Base-by-base conservation (phyloP, 2,329 filamentous ascomycete species). In the Xylaria sp. region DNA sequence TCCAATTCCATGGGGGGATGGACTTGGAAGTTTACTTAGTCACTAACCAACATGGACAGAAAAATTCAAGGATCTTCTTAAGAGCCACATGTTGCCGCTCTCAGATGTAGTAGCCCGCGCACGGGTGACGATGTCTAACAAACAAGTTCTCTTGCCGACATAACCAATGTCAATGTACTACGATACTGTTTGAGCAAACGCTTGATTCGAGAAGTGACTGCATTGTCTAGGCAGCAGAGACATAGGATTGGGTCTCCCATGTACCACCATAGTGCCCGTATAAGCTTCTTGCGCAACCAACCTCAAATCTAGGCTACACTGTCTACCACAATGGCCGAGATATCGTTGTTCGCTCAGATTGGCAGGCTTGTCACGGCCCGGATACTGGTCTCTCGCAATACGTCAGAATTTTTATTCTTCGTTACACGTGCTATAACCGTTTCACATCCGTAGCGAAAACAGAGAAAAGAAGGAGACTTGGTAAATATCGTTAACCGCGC, bases 251-350 rank as follows among this genome's bases (percentile, higher is more conserved):
- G 34, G 31, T 58, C 20, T 58, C 56, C 39, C 39, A 3, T 9
- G 56, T 46, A 31, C 41, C 57, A 60, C 57, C 57, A 50, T 25
- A 37, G 18, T 23, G 7, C 18, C 28, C 57, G 28, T 60, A 50
- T 31, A 60, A 48, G 28, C 25, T 60, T 60, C 41, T 50, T 60
- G 44, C n/a, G 28, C 25, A 31, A 60, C 28, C 44, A 10, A 60
- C 4, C 57, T 13, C 39, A n/a, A 13, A 46, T 46, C 25, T 46
- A 31, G 13, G 55, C 37, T 44, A 44, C 55, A 57, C 34, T 13
- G 20, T 23, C 37, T 25, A 13, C 37, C 7, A 10, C 9, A 39
- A 28, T 20, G 37, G 56, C 39, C 23, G 37, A 46, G n/a, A 44
- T 13, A 34, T 25, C 25, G 37, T 41, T 6, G 10, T 13, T n/a